Conservation (phyloP, 75 land plant species). For the Gnetum montanum region DNA sequence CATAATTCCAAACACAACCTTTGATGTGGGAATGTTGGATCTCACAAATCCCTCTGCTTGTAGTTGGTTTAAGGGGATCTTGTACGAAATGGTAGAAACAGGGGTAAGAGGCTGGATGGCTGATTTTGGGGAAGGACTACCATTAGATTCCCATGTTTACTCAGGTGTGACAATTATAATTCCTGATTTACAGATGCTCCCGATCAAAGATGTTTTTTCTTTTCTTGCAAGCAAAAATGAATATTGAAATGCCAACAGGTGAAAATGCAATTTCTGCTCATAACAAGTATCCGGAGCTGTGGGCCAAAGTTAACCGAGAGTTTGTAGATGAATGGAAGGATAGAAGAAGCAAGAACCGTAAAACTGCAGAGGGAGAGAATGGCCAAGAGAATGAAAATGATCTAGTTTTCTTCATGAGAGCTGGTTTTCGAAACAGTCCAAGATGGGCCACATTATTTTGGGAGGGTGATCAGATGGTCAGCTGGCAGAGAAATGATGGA, state of each 20-base stretch:
- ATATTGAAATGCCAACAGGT: slow-evolving; percentile 41
- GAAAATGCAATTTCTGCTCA: slow-evolving; percentile 72
- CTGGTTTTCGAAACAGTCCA: slow-evolving; percentile 76
- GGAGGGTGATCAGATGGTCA: slow-evolving; percentile 98
- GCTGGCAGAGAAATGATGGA: slow-evolving; percentile 92
- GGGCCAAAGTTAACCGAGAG: slow-evolving; percentile 85
- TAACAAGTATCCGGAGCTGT: slow-evolving; percentile 78
- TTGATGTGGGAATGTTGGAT: slow-evolving; percentile 83
- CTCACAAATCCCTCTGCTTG: slow-evolving; percentile 64
- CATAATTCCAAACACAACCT: slow-evolving; percentile 87
- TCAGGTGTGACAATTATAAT: slow-evolving; percentile 35
- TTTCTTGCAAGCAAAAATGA: too few relatives aligned
- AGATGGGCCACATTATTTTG: slow-evolving; percentile 80
- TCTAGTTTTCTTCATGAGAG: slow-evolving; percentile 81
- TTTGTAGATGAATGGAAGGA: slow-evolving; percentile 83
- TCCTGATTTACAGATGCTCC: background rate
- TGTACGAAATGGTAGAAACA: slow-evolving; percentile 58
- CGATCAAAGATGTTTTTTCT: background rate
- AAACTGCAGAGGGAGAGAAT: slow-evolving; percentile 10
- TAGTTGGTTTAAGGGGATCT: slow-evolving; percentile 61
- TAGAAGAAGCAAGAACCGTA: slow-evolving; percentile 1
- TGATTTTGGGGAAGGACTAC: slow-evolving; percentile 93
- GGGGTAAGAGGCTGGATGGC: slow-evolving; percentile 86
- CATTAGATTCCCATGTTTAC: slow-evolving; percentile 61
- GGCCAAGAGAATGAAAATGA: slow-evolving; percentile 20